Evolutionary conservation across 192 early-diverging fungal species (phyloP).

Genomic region (Coemansia sp.): DNA sequence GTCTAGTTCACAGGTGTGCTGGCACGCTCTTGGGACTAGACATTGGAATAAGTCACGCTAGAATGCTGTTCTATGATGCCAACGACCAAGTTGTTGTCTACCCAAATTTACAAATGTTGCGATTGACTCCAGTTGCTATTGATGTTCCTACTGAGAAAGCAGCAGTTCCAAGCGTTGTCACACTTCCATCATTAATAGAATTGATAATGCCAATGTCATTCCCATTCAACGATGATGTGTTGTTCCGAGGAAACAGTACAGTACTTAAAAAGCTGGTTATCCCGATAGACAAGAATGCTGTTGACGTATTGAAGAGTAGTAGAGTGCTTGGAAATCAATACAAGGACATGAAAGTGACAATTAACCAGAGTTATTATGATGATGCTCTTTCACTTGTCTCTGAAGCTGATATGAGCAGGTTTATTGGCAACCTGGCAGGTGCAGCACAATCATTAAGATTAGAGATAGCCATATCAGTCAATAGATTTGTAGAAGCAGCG

Average conservation of each 20-base stretch:
- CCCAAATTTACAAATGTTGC: not conserved
- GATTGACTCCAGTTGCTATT: not conserved
- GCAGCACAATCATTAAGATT: not conserved
- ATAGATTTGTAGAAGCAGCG: not conserved
- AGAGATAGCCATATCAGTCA: not conserved
- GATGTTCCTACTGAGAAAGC: not conserved
- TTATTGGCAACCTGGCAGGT: constrained; percentile 70
- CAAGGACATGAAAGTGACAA: constrained; percentile 76
- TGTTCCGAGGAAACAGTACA: not conserved
- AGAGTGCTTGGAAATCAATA: constrained; percentile 67
- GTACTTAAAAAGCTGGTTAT: not conserved
- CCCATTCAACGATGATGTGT: not conserved
- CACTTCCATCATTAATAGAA: not conserved
- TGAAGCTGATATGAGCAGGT: constrained; percentile 36
- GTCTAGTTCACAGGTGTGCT: not conserved
- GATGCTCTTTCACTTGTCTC: constrained; percentile 79
- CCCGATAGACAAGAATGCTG: not conserved
- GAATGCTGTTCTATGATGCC: not conserved
- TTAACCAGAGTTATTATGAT: constrained; percentile 90
- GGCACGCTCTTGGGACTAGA: not conserved
- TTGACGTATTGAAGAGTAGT: constrained; percentile 34
- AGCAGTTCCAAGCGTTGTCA: not conserved
- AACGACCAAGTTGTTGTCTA: not conserved
- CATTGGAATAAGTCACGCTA: not conserved
- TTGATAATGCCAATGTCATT: not conserved